Evolutionary conservation across 352 stramenopile genomes (phyloP).

Genomic region (Phytophthora capsici): DNA sequence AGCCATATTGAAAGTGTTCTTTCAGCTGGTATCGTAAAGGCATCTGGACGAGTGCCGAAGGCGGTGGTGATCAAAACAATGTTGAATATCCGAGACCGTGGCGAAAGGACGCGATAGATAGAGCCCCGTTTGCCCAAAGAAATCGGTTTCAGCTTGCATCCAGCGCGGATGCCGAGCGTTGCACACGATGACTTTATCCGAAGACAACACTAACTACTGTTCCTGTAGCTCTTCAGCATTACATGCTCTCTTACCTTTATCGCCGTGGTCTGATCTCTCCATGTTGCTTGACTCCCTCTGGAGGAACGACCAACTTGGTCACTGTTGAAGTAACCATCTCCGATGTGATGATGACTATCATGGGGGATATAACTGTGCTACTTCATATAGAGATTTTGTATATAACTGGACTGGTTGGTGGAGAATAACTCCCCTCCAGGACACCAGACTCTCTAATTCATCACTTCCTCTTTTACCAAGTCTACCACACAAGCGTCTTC

Average conservation of each 20-base stretch:
- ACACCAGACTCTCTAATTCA: no score
- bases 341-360: no score
- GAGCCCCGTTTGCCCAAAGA: background rate
- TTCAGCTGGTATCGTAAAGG: background rate
- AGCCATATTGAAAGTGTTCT: slow-evolving; percentile 7
- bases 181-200: background rate
- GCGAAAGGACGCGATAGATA: slow-evolving; percentile 3
- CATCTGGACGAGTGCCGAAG: slow-evolving; percentile 2
- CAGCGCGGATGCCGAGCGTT: slow-evolving; percentile 2
- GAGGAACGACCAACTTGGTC: background rate
- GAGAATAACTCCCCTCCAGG: no score
- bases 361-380: no score
- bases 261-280: background rate
- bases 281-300: slow-evolving; percentile 4
- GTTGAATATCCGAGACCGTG: slow-evolving; percentile 4
- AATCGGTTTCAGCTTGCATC: slow-evolving; percentile 8
- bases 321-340: no score
- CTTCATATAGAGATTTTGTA: no score
- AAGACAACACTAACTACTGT: no score
- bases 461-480: no score
- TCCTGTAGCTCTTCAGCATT: no score
- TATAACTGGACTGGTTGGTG: no score
- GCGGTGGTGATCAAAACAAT: background rate
- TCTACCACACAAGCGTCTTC: no score
- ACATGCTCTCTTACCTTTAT: background rate